Evolutionary conservation across 2,329 filamentous ascomycete species (phyloP), one percentile per base, ranked within the genome.

Genomic region (Phaeosphaeria sp.): DNA sequence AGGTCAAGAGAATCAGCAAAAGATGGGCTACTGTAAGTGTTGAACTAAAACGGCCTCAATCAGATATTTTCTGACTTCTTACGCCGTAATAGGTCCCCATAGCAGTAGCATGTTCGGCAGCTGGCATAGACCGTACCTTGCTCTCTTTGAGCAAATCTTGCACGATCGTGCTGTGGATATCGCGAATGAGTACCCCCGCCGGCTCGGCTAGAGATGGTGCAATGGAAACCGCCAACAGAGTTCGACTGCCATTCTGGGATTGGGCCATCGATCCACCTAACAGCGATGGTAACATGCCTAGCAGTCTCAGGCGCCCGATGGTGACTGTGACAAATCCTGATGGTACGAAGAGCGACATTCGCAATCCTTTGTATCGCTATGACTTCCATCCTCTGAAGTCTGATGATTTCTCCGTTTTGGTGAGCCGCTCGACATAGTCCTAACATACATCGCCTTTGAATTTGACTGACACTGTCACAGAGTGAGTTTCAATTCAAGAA

Each of bases 171-270:
- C 71, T 27, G 58, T 72, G 1, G 67, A 73, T 7, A 61, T 75
- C 27, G 72, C 71, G 6, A 69, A 72, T 4, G 68, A 72, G 46
- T 68, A 71, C 46, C 64, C 64, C 70, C 5, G 56, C 43, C n/a
- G 71, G 70, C 5, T 53, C 64, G 13, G 56, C 64, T 49, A 61
- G 65, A 43, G 53, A 66, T 27, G 69, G 62, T 27, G 71, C 71
- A n/a, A 58, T 67, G 46, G 46, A 57, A 3, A 53, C 64, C 20
- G 72, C 71, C 1, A 55, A 67, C 22, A 68, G 59, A 42, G 59
- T 74, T 18, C 71, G 74, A 1, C 54, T 74, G n/a, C 72, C 73
- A 9, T 75, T 73, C 57, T 75, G 70, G 72, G 73, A 76, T 55
- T 76, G 72, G 73, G 72, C 71, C 0, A 64, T 69, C 22, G 55